phyloP scores from a whole-genome alignment of 169 alveolate species.

The Plasmodium inui region DNA sequence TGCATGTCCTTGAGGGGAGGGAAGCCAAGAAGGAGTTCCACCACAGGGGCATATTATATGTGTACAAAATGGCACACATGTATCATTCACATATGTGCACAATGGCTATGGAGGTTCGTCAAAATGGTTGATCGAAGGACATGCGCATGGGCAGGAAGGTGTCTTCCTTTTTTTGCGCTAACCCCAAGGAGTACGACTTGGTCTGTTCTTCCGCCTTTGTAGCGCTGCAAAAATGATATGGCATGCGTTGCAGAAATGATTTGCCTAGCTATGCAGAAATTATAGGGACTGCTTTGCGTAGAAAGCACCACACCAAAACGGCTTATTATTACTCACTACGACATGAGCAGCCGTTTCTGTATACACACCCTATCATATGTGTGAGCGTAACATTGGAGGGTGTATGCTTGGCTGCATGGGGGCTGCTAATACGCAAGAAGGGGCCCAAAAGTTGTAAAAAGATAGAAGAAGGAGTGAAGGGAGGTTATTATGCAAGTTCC shows the following conservation, averaged over 20 bases:
- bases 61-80: background rate
- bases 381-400: background rate
- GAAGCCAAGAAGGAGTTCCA: background rate
- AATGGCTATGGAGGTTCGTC: background rate
- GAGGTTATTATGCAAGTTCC: background rate
- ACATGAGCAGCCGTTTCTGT: background rate
- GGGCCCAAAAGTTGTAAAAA: background rate
- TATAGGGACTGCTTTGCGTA: background rate
- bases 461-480: background rate
- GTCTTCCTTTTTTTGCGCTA: background rate
- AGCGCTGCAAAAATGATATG: background rate
- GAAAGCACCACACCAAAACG: background rate
- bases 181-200: background rate
- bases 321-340: background rate
- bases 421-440: background rate
- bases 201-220: background rate
- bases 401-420: background rate
- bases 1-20: background rate
- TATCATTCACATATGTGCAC: background rate
- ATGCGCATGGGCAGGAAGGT: background rate
- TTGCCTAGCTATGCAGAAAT: too few relatives aligned
- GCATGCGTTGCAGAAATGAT: too few relatives aligned
- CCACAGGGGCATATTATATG: background rate
- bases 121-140: background rate
- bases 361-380: background rate